phyloP scores from a whole-genome alignment of 257 asterid species.

The Fraxinus quadrangulata region DNA sequence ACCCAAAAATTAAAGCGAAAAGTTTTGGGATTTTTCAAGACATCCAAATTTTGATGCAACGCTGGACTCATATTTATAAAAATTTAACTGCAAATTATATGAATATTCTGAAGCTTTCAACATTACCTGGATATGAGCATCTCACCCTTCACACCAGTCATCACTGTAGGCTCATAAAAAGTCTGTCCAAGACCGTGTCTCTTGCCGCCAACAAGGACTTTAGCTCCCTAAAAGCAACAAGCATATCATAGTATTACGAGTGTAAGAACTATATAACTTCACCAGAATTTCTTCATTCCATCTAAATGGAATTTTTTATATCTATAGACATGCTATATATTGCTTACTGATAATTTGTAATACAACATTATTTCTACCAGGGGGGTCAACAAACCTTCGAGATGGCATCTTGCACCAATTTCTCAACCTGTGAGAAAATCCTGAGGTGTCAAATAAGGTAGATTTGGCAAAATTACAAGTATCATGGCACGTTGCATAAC shows the following conservation, averaged over 20 bases:
- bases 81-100: slow-evolving; percentile 9
- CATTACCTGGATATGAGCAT: slow-evolving; percentile 80
- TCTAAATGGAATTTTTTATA: background rate
- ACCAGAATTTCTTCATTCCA: background rate
- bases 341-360: background rate
- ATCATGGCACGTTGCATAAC: slow-evolving; percentile 12
- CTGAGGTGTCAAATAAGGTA: slow-evolving; percentile 26
- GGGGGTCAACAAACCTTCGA: slow-evolving; percentile 64
- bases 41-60: slow-evolving; percentile 8
- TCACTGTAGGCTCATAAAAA: slow-evolving; percentile 90
- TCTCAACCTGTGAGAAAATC: slow-evolving; percentile 66
- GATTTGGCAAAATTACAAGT: slow-evolving; percentile 11
- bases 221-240: slow-evolving; percentile 78
- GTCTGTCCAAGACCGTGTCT: slow-evolving; percentile 88
- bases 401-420: slow-evolving; percentile 77
- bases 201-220: slow-evolving; percentile 80
- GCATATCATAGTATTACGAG: background rate
- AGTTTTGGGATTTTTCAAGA: slow-evolving; percentile 6
- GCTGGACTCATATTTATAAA: background rate
- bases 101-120: slow-evolving; percentile 20
- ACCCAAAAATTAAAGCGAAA: slow-evolving; percentile 3
- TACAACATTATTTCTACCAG: background rate
- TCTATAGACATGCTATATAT: background rate
- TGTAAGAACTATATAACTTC: background rate
- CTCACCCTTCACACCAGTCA: slow-evolving; percentile 74